phyloP scores from a whole-genome alignment of 2,329 filamentous ascomycete genomes.

The Zymoseptoria pseudotritici region DNA sequence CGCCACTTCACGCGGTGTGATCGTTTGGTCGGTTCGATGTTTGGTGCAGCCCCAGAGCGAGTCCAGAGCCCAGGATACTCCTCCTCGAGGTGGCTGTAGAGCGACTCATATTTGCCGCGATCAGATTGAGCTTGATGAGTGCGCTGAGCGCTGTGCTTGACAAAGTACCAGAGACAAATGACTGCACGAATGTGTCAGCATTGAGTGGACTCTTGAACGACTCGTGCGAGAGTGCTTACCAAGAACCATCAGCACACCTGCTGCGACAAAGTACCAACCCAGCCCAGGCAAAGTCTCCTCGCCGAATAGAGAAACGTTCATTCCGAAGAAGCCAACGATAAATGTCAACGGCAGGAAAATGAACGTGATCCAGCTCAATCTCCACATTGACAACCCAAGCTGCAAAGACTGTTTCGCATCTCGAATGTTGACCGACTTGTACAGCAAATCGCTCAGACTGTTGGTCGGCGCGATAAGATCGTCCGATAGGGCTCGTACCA shows the following conservation, averaged over 20 bases:
- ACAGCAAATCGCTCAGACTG: conserved; percentile 45
- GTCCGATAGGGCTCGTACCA: conserved; percentile 42
- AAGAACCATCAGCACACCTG: conserved; percentile 39
- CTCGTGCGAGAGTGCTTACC: neutral
- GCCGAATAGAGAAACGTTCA: conserved; percentile 45
- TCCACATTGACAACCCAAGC: conserved; percentile 44
- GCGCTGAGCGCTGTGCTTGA: conserved; percentile 40
- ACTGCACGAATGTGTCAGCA: conserved; percentile 21
- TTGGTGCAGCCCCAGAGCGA: conserved; percentile 37
- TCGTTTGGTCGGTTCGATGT: conserved; percentile 35
- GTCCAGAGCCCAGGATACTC: conserved; percentile 43
- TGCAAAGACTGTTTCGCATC: conserved; percentile 45
- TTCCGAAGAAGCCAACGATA: conserved; percentile 43
- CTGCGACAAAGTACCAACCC: conserved; percentile 45
- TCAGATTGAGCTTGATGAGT: conserved; percentile 40
- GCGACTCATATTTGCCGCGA: conserved; percentile 44
- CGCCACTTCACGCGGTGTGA: conserved; percentile 41
- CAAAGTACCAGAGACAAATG: conserved; percentile 40
- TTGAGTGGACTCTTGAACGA: neutral
- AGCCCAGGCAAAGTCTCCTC: conserved; percentile 33
- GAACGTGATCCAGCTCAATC: conserved; percentile 63
- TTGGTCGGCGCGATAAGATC: conserved; percentile 46
- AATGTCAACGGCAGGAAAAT: conserved; percentile 60
- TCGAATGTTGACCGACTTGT: conserved; percentile 47
- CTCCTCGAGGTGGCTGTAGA: conserved; percentile 43